A percentile compares a stretch with the other conserved stretches of the same genome.
These are phyloP conservation scores for Candida fluviatilis DNA, from an alignment of 805 yeast genomes.

Conservation along the genomic window DNA sequence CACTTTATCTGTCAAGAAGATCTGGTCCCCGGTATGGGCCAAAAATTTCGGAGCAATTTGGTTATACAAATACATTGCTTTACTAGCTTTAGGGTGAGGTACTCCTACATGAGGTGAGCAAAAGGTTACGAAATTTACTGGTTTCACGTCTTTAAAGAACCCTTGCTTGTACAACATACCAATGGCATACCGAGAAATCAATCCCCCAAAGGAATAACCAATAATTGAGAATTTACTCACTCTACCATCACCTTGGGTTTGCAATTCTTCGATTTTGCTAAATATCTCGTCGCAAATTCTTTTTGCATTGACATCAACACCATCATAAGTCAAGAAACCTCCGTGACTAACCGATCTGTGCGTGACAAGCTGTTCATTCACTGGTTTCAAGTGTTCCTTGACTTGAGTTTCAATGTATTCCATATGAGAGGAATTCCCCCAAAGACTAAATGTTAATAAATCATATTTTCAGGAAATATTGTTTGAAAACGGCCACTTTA, in stretches of 20 bases:
- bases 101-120: slow-evolving; percentile 66
- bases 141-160: slow-evolving; percentile 50
- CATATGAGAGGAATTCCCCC: slow-evolving; percentile 76
- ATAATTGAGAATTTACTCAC: slow-evolving; percentile 35
- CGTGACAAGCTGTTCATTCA: slow-evolving; percentile 28
- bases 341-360: slow-evolving; percentile 58
- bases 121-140: slow-evolving; percentile 52
- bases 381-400: slow-evolving; percentile 19
- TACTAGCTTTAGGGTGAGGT: slow-evolving; percentile 45
- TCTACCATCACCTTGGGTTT: slow-evolving; percentile 10
- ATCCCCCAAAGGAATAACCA: slow-evolving; percentile 42
- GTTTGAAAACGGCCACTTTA: neutral
- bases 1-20: slow-evolving; percentile 51
- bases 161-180: slow-evolving; percentile 51
- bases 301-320: slow-evolving; percentile 79
- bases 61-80: slow-evolving; percentile 44
- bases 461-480: neutral
- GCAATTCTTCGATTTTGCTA: slow-evolving; percentile 14
- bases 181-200: slow-evolving; percentile 36
- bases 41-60: slow-evolving; percentile 57
- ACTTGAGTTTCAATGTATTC: slow-evolving; percentile 53
- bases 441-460: slow-evolving; percentile 30
- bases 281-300: slow-evolving; percentile 67
- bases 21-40: slow-evolving; percentile 71
- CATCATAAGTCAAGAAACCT: slow-evolving; percentile 80